Evolutionary conservation across 345 rosid species (phyloP).

Genomic region (Gossypium turneri): DNA sequence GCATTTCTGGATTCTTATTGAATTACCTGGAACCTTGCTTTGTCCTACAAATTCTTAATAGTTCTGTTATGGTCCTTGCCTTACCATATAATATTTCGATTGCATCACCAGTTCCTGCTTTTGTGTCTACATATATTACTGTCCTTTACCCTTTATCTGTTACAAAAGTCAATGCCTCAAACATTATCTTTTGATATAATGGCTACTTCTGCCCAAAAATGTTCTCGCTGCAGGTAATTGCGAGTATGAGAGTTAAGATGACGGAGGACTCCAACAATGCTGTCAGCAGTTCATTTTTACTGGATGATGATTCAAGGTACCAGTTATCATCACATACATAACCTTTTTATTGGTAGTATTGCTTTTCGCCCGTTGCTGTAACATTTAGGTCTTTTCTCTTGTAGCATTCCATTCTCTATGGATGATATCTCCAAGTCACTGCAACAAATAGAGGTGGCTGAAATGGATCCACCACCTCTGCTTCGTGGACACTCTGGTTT

Average conservation of each 20-base stretch:
- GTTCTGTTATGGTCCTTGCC: not conserved
- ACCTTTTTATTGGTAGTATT: not conserved
- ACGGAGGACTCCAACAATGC: conserved; percentile 62
- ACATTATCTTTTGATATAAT: not conserved
- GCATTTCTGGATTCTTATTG: not conserved
- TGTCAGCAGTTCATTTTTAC: conserved; percentile 70
- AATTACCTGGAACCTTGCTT: not conserved
- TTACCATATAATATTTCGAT: not conserved
- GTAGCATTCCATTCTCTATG: conserved; percentile 88
- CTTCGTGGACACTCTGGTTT: conserved; percentile 80
- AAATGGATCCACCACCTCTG: conserved; percentile 80
- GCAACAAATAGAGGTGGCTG: conserved; percentile 61
- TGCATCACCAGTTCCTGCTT: not conserved
- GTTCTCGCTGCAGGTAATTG: conserved; percentile 55
- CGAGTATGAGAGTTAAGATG: conserved; percentile 68
- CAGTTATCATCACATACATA: not conserved
- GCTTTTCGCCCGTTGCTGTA: not conserved
- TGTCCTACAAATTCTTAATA: not conserved
- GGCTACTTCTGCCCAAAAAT: not conserved
- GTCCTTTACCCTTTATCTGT: not conserved
- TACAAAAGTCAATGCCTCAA: not conserved
- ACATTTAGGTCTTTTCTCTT: conserved; percentile 6
- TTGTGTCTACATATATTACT: not conserved
- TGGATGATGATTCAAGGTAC: conserved; percentile 94
- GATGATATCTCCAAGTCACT: conserved; percentile 85